phyloP scores from a whole-genome alignment of 176 grass and related monocot genomes.

The Guadua angustifolia region DNA sequence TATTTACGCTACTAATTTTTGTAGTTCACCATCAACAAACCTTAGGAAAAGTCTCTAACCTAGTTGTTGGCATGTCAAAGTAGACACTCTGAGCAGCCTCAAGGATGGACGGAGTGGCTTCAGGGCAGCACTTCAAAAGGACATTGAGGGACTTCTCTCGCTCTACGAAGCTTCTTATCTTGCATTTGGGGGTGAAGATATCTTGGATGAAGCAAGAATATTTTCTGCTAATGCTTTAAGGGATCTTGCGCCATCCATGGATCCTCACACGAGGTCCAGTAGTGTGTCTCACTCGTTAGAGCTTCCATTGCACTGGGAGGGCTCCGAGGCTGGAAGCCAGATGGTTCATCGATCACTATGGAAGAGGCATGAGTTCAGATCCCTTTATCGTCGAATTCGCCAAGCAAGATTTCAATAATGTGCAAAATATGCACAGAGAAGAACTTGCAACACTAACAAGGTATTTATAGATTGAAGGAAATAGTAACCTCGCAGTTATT shows the following conservation, averaged over 20 bases:
- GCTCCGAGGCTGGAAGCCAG: constrained; percentile 41
- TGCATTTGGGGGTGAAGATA: constrained; percentile 30
- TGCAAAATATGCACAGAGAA: constrained; percentile 46
- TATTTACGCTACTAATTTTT: no score
- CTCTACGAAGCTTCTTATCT: constrained; percentile 55
- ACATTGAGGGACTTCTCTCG: constrained; percentile 31
- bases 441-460: constrained; percentile 34
- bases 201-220: constrained; percentile 38
- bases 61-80: background rate
- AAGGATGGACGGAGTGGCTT: constrained; percentile 17
- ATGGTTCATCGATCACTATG: constrained; percentile 52
- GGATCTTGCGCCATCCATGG: background rate
- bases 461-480: constrained; percentile 8
- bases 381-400: constrained; percentile 45
- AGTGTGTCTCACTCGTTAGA: constrained; percentile 33
- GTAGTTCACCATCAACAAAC: no score
- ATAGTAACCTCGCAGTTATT: background rate
- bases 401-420: constrained; percentile 47
- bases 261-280: background rate
- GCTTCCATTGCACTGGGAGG: constrained; percentile 52
- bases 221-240: constrained; percentile 20
- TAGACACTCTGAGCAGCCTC: constrained; percentile 39
- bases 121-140: background rate
- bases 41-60: background rate
- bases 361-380: background rate